Percentiles rank a stretch among this genome's conserved stretches.
Conservation (phyloP, 2,329 filamentous ascomycete genomes). For the Claviceps maximensis region DNA sequence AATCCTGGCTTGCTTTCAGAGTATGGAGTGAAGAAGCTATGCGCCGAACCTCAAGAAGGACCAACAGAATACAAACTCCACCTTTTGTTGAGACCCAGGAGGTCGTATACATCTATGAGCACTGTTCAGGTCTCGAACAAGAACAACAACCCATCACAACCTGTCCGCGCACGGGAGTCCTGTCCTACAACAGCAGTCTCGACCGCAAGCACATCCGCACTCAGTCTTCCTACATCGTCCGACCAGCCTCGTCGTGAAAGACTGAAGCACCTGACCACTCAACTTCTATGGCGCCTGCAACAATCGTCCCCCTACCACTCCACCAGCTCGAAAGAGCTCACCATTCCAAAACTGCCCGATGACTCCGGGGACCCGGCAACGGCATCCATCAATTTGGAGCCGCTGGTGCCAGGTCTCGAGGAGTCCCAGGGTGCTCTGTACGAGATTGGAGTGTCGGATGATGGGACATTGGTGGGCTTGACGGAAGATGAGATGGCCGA, state of each 20-base stretch:
- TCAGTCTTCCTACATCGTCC: conserved; percentile 29
- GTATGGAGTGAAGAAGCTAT: conserved; percentile 60
- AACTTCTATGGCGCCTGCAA: conserved; percentile 86
- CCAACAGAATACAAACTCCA: conserved; percentile 96
- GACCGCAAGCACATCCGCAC: conserved; percentile 8
- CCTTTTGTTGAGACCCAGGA: conserved; percentile 64
- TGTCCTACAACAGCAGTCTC: conserved; percentile 5
- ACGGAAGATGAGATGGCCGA: conserved; percentile 87
- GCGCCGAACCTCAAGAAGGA: conserved; percentile 85
- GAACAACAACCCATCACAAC: not conserved
- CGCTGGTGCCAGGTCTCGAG: conserved; percentile 67
- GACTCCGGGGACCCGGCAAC: conserved; percentile 32
- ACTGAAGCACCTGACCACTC: conserved; percentile 83
- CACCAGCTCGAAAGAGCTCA: conserved; percentile 59
- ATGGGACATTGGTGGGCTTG: conserved; percentile 79
- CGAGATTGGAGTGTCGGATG: conserved; percentile 91
- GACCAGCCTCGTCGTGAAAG: conserved; percentile 67
- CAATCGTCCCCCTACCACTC: conserved; percentile 89
- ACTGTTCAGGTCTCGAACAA: conserved; percentile 27
- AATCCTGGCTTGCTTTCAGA: conserved; percentile 36
- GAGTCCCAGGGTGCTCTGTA: conserved; percentile 89
- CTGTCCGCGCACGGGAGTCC: conserved; percentile 2
- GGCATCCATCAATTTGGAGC: conserved; percentile 34
- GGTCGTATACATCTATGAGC: conserved; percentile 59
- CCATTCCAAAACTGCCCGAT: conserved; percentile 64